phyloP scores from a whole-genome alignment of 2,329 filamentous ascomycete species.

The Monosporascus sp. region DNA sequence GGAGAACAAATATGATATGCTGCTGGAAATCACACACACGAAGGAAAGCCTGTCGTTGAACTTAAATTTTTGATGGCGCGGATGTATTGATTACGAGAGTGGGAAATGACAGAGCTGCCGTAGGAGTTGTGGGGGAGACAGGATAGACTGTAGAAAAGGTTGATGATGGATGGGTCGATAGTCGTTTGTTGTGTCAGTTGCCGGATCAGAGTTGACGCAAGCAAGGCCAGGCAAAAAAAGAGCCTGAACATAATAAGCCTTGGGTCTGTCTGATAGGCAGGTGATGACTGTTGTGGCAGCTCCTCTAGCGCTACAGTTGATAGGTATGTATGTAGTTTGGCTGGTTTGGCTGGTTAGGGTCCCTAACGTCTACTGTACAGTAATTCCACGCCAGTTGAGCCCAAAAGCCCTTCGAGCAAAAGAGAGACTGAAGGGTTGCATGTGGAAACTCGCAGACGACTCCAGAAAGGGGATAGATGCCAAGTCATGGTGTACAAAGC shows the following conservation, averaged over 20 bases:
- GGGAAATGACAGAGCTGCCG: neutral
- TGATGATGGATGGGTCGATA: neutral
- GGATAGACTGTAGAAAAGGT: neutral
- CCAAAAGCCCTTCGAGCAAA: too few relatives aligned
- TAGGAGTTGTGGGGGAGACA: constrained; percentile 1
- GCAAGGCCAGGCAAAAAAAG: neutral
- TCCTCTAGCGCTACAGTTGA: neutral
- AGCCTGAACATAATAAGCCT: neutral
- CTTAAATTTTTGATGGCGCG: neutral
- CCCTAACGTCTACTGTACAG: neutral
- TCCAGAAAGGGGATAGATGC: neutral
- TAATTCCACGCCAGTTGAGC: neutral
- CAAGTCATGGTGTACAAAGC: neutral
- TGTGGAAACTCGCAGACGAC: neutral
- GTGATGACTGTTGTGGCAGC: neutral
- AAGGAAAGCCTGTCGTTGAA: neutral
- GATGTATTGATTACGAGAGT: neutral
- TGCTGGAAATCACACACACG: neutral
- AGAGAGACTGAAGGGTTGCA: too few relatives aligned
- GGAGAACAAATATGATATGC: neutral
- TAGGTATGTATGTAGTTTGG: too few relatives aligned
- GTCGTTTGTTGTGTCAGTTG: constrained; percentile 4
- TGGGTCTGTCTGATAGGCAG: too few relatives aligned
- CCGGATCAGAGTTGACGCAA: neutral
- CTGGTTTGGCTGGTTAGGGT: too few relatives aligned